Evolutionary conservation across 108 stramenopile genomes (phyloP).

Genomic region (Cylindrotheca closterium): DNA sequence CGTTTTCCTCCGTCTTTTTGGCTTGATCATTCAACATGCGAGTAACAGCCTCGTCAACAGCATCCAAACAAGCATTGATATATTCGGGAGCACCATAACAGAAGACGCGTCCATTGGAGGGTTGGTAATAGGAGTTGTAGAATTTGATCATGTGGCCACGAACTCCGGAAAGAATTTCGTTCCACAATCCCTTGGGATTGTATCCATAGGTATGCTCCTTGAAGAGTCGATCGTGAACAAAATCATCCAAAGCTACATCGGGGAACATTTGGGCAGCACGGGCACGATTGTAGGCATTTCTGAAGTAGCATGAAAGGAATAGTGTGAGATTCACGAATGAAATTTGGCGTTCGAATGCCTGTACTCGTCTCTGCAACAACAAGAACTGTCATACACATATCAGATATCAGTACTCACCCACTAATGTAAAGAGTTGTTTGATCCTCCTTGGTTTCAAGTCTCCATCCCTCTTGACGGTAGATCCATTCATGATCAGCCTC

Average conservation of each 20-base stretch:
- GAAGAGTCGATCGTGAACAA: constrained; percentile 78
- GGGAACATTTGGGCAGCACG: constrained; percentile 90
- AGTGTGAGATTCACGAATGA: too few relatives aligned
- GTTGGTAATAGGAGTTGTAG: constrained; percentile 90
- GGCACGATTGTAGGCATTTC: constrained; percentile 82
- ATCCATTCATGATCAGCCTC: constrained; percentile 73
- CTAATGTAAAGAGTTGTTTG: constrained; percentile 52
- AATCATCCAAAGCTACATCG: constrained; percentile 66
- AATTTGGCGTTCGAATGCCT: too few relatives aligned
- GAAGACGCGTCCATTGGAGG: constrained; percentile 89
- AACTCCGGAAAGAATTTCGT: constrained; percentile 76
- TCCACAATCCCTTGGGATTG: constrained; percentile 90
- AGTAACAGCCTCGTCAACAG: neutral
- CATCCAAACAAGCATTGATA: constrained; percentile 52
- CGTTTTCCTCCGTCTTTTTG: neutral
- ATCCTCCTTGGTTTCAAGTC: constrained; percentile 69
- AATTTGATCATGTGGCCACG: constrained; percentile 84
- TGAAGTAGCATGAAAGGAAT: too few relatives aligned
- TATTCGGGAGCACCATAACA: constrained; percentile 88
- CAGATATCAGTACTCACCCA: too few relatives aligned
- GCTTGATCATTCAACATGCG: neutral
- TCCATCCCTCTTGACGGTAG: constrained; percentile 94
- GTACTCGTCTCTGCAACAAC: too few relatives aligned
- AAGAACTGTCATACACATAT: too few relatives aligned
- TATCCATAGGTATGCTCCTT: constrained; percentile 82